A percentile compares a stretch with the other conserved stretches of the same genome.
These are phyloP conservation scores for Lepidopterella palustris DNA, from an alignment of 495 filamentous ascomycete species.

Conservation along the genomic window DNA sequence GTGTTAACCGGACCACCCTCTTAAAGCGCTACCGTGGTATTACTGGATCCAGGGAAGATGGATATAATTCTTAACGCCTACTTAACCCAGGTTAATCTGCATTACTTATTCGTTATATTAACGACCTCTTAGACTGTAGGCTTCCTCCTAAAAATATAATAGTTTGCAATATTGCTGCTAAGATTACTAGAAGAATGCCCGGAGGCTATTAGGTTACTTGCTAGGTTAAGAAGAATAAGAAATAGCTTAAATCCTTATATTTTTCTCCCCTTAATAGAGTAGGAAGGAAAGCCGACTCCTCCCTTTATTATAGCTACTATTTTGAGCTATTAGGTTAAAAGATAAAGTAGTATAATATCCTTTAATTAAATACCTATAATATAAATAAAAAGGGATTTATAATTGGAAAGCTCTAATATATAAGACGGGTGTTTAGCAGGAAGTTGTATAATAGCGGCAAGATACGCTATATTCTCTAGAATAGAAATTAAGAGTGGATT, in stretches of 20 bases:
- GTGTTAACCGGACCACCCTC: too few relatives aligned
- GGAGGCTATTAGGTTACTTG: too few relatives aligned
- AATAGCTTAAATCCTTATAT: neutral
- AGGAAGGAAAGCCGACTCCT: neutral
- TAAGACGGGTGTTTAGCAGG: neutral
- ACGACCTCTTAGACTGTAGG: too few relatives aligned
- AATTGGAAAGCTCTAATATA: neutral
- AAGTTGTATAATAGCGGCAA: neutral
- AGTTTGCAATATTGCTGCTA: neutral
- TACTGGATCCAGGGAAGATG: too few relatives aligned
- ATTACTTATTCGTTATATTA: neutral
- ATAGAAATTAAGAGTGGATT: too few relatives aligned
- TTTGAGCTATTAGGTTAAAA: too few relatives aligned
- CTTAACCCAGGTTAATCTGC: neutral
- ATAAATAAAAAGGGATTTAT: neutral
- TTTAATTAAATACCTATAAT: too few relatives aligned
- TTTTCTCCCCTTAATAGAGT: too few relatives aligned
- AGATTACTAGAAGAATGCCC: neutral
- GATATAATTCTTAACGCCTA: too few relatives aligned
- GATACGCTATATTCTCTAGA: neutral
- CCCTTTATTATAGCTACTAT: neutral
- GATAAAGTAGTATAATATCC: too few relatives aligned
- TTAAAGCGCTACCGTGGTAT: too few relatives aligned
- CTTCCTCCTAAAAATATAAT: neutral
- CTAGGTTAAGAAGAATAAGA: too few relatives aligned